Evolutionary conservation across 768 basidiomycete genomes (phyloP).

Genomic region (Mycena galericulata): DNA sequence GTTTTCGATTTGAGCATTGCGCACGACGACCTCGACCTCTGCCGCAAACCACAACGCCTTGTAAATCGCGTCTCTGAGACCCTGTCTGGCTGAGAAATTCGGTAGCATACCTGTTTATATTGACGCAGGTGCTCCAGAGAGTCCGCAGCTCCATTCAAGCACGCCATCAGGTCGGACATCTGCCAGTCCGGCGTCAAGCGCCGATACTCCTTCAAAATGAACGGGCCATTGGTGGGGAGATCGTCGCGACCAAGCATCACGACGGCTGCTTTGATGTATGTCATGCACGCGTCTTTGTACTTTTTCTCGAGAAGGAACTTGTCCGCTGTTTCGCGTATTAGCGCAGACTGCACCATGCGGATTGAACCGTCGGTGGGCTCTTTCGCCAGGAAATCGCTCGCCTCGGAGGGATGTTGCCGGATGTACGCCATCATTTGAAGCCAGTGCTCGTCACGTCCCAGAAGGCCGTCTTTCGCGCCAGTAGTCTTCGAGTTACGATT

Average conservation of each 20-base stretch:
- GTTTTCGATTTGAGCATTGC: conserved; percentile 36
- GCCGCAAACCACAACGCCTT: conserved; percentile 46
- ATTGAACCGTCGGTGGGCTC: too few relatives aligned
- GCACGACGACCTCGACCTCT: conserved; percentile 43
- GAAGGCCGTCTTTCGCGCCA: too few relatives aligned
- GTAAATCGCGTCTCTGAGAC: not conserved
- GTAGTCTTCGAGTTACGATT: too few relatives aligned
- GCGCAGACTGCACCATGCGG: too few relatives aligned
- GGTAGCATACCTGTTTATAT: conserved; percentile 8
- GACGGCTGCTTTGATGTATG: not conserved
- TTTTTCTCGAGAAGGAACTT: conserved; percentile 2
- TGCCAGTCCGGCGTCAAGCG: not conserved
- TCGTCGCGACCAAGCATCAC: not conserved
- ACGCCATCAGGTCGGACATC: conserved; percentile 14
- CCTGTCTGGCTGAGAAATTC: too few relatives aligned
- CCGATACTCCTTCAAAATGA: conserved; percentile 1
- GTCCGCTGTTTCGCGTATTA: conserved; percentile 2
- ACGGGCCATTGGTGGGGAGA: conserved; percentile 2
- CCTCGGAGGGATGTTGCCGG: too few relatives aligned
- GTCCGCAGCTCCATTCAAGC: conserved; percentile 13
- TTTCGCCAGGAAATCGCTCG: too few relatives aligned
- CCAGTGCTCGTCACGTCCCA: too few relatives aligned
- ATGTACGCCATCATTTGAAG: too few relatives aligned
- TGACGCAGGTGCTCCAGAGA: not conserved
- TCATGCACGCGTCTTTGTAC: conserved; percentile 11